phyloP scores from a whole-genome alignment of 176 grass and related monocot species.

The Guadua angustifolia region DNA sequence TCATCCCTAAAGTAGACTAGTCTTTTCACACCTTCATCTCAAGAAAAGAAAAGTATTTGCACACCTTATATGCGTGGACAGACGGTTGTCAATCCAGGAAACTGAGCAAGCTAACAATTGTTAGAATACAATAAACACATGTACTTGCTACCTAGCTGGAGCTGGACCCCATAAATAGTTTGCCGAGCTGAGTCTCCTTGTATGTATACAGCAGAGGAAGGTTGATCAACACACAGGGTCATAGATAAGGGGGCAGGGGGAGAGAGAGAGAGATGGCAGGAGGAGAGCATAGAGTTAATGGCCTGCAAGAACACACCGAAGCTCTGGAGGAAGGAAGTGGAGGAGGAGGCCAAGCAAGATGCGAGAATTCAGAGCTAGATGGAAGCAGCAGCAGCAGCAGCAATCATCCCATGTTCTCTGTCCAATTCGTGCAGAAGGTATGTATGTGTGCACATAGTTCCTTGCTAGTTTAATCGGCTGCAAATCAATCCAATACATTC shows the following conservation, averaged over 20 bases:
- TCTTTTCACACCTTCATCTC: too few species aligned
- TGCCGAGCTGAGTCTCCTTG: conserved; percentile 6
- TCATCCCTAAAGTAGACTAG: too few species aligned
- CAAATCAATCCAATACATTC: background rate
- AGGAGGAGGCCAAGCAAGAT: conserved; percentile 33
- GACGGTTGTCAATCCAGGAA: too few species aligned
- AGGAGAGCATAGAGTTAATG: conserved; percentile 41
- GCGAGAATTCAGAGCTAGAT: conserved; percentile 34
- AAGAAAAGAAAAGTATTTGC: background rate
- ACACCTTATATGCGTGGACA: background rate
- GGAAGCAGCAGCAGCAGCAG: conserved; percentile 2
- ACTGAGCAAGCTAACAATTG: too few species aligned
- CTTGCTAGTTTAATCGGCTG: background rate
- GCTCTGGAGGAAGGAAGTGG: conserved; percentile 47
- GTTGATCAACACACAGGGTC: background rate
- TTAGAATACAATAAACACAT: too few species aligned
- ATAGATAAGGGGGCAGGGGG: background rate
- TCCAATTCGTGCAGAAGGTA: conserved; percentile 56
- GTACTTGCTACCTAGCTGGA: background rate
- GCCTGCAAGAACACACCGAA: conserved; percentile 7
- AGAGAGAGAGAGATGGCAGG: conserved; percentile 34
- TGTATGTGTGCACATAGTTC: background rate
- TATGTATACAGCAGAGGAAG: background rate
- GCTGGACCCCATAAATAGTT: conserved; percentile 45
- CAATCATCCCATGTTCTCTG: conserved; percentile 34